These are phyloP conservation scores for Panicum miliaceum DNA, from an alignment of 176 grass and related monocot species.

Conservation along the genomic window DNA sequence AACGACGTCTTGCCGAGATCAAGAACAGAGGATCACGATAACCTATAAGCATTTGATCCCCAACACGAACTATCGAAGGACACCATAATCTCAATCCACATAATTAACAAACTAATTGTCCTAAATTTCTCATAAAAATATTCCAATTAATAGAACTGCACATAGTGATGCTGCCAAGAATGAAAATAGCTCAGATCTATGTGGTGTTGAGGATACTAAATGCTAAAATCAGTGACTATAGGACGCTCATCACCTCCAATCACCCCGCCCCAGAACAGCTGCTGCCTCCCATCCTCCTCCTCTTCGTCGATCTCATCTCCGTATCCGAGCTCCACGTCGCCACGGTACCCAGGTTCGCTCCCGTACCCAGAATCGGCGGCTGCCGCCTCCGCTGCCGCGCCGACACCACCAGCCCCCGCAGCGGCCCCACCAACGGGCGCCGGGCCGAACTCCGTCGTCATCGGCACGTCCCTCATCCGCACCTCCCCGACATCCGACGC, in stretches of 20 bases:
- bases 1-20: background rate
- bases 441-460: conserved; percentile 45
- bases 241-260: conserved; percentile 63
- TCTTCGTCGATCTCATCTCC: conserved; percentile 81
- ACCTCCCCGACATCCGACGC: conserved; percentile 78
- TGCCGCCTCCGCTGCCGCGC: conserved; percentile 42
- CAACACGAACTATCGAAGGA: conserved; percentile 1
- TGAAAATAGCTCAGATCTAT: background rate
- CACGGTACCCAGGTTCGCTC: conserved; percentile 78
- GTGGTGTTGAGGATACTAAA: background rate
- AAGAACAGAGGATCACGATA: background rate
- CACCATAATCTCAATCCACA: background rate
- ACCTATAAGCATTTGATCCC: conserved; percentile 13
- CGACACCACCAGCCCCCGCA: conserved; percentile 27
- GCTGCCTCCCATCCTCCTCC: conserved; percentile 69
- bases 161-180: background rate
- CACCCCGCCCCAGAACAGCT: conserved; percentile 66
- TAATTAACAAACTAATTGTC: background rate
- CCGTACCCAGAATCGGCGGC: conserved; percentile 74
- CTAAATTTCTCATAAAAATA: background rate
- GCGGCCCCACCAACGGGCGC: conserved; percentile 36
- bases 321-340: conserved; percentile 82
- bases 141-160: background rate
- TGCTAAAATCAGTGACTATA: conserved; percentile 22
- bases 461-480: conserved; percentile 71